phyloP scores from a whole-genome alignment of 2,329 filamentous ascomycete genomes.

The Teratosphaeria destructans region DNA sequence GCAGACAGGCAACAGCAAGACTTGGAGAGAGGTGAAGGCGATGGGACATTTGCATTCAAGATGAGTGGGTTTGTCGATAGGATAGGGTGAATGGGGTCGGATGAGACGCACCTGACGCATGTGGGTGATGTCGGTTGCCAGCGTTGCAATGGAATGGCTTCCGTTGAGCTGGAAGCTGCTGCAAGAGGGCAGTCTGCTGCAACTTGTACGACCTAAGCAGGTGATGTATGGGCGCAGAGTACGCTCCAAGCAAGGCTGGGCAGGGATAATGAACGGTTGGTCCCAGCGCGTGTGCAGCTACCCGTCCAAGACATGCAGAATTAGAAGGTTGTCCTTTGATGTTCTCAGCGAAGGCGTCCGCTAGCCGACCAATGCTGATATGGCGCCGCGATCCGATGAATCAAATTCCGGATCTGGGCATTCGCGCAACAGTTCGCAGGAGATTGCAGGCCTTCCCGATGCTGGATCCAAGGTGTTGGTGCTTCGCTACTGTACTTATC shows the following conservation, averaged over 20 bases:
- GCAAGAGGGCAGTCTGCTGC: conserved; percentile 19
- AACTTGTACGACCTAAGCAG: conserved; percentile 24
- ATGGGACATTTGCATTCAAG: conserved; percentile 2
- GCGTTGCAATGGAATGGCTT: conserved; percentile 17
- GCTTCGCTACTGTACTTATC: conserved; percentile 22
- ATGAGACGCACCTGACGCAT: conserved; percentile 26
- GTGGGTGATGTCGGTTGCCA: conserved; percentile 18
- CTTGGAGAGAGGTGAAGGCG: conserved; percentile 1
- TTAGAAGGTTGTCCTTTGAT: conserved; percentile 19
- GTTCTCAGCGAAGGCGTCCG: conserved; percentile 12
- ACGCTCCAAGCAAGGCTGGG: conserved; percentile 4
- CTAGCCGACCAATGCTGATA: not conserved
- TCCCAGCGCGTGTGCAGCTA: conserved; percentile 20
- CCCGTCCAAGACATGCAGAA: conserved; percentile 25
- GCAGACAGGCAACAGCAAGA: conserved; percentile 8
- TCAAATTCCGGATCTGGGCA: conserved; percentile 8
- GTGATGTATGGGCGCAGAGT: conserved; percentile 11
- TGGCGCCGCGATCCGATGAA: not conserved
- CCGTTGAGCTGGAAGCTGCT: conserved; percentile 11
- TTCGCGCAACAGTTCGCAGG: conserved; percentile 27
- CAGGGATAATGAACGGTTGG: conserved; percentile 8
- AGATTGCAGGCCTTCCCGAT: conserved; percentile 27
- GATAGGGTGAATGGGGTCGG: not conserved
- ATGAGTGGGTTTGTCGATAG: conserved; percentile 1
- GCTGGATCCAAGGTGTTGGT: conserved; percentile 22